A percentile compares a stretch with the other conserved stretches of the same genome.
phyloP scores from a whole-genome alignment of 2,329 filamentous ascomycete genomes.

The Alternaria sp. region DNA sequence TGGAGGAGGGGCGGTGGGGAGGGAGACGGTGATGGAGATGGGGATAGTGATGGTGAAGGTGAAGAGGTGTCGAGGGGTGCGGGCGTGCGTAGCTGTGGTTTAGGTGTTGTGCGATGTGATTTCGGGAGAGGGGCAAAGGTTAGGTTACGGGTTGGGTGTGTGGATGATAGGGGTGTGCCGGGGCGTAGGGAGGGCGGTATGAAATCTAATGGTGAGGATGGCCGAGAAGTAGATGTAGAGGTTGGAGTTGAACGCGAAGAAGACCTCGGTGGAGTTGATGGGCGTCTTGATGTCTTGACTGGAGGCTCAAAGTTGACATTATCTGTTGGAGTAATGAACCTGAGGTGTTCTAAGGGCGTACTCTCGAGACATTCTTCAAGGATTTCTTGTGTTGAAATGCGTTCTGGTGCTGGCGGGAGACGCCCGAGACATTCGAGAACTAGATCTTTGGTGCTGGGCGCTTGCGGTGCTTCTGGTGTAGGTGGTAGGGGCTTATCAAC shows the following conservation, averaged over 20 bases:
- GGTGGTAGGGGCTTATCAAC: background rate
- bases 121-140: background rate
- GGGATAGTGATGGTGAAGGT: background rate
- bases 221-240: background rate
- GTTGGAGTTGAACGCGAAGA: background rate
- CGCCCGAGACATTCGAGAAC: background rate
- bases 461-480: accelerated
- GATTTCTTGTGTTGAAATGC: background rate
- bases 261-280: background rate
- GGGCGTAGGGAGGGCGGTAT: background rate
- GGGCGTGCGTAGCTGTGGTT: no score
- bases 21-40: background rate
- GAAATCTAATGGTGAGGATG: accelerated
- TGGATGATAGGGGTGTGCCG: background rate
- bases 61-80: no score
- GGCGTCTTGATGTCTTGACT: background rate
- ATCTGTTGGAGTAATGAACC: background rate
- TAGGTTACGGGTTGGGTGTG: background rate
- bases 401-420: background rate
- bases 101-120: no score
- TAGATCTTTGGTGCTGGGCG: background rate
- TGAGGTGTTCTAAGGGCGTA: background rate
- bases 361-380: background rate
- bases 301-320: accelerated
- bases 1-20: background rate